phyloP scores from a whole-genome alignment of 2,329 filamentous ascomycete genomes.

The Aspergillus aculeatinus region DNA sequence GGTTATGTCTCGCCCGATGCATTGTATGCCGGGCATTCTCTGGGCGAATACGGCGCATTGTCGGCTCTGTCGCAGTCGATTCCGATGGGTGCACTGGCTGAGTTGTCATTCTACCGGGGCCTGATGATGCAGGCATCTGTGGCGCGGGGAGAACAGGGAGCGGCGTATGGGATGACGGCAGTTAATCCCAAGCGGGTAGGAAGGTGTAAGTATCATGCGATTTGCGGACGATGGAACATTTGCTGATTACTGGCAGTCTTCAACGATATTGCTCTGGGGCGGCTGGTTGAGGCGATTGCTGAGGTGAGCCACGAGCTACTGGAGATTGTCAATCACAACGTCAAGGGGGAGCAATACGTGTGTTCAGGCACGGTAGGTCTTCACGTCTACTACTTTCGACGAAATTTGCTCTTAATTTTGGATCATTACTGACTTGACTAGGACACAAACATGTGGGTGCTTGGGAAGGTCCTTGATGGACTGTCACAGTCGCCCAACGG shows the following conservation, averaged over 20 bases:
- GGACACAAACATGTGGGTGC: slow-evolving; percentile 18
- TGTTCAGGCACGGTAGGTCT: slow-evolving; percentile 57
- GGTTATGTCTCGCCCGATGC: slow-evolving; percentile 89
- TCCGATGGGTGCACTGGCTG: slow-evolving; percentile 92
- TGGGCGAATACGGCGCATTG: slow-evolving; percentile 94
- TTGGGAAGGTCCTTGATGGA: slow-evolving; percentile 18
- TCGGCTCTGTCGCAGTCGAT: slow-evolving; percentile 92
- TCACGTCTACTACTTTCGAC: neutral
- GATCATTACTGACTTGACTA: slow-evolving; percentile 1
- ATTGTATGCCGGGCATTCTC: slow-evolving; percentile 92
- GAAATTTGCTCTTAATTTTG: neutral
- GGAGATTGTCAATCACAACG: slow-evolving; percentile 94
- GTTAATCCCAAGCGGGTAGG: slow-evolving; percentile 20
- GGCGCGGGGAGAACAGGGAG: slow-evolving; percentile 82
- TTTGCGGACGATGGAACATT: neutral
- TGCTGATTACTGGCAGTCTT: slow-evolving; percentile 88
- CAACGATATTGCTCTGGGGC: slow-evolving; percentile 90
- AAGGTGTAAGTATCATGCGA: slow-evolving; percentile 8
- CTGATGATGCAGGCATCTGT: slow-evolving; percentile 98
- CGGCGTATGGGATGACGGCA: slow-evolving; percentile 37
- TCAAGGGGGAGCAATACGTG: slow-evolving; percentile 66
- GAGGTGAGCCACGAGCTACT: slow-evolving; percentile 88
- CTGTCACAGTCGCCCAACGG: slow-evolving; percentile 8
- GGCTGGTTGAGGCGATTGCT: slow-evolving; percentile 86
- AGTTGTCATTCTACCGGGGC: slow-evolving; percentile 95